Percentiles rank a stretch among this genome's conserved stretches.
Conservation (phyloP, 2,329 filamentous ascomycete genomes). For the Stagonosporopsis chrysanthemi region DNA sequence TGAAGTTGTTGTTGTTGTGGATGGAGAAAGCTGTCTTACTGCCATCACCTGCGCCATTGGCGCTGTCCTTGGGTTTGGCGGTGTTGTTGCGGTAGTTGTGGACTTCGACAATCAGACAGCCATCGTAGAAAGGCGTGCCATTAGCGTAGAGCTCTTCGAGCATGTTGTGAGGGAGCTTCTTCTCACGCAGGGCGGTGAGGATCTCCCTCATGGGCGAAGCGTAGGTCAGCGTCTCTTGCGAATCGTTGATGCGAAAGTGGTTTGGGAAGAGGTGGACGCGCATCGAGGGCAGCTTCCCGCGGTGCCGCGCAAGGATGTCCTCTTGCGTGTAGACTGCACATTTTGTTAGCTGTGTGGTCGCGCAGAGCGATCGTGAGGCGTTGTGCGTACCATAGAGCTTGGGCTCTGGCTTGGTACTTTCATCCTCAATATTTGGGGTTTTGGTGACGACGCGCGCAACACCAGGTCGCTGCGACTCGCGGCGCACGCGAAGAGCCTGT, state of each 20-base stretch:
- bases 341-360: slow-evolving; percentile 18
- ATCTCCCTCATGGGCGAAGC: slow-evolving; percentile 87
- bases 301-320: slow-evolving; percentile 85
- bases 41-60: slow-evolving; percentile 59
- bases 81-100: slow-evolving; percentile 80
- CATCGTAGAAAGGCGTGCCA: slow-evolving; percentile 85
- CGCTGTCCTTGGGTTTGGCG: slow-evolving; percentile 63
- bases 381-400: slow-evolving; percentile 43
- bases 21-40: slow-evolving; percentile 79
- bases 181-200: slow-evolving; percentile 76
- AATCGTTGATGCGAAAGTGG: slow-evolving; percentile 84
- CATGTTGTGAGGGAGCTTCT: slow-evolving; percentile 89
- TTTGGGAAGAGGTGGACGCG: slow-evolving; percentile 84
- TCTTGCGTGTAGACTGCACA: slow-evolving; percentile 71
- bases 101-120: slow-evolving; percentile 92
- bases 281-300: slow-evolving; percentile 76
- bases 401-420: slow-evolving; percentile 37
- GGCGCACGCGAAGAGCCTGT: slow-evolving; percentile 54
- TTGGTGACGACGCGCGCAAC: slow-evolving; percentile 39
- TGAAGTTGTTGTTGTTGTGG: slow-evolving; percentile 88
- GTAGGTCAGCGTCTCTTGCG: slow-evolving; percentile 91
- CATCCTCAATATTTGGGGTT: slow-evolving; percentile 40
- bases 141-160: slow-evolving; percentile 76
- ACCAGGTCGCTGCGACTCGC: slow-evolving; percentile 53
- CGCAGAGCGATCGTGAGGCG: not conserved